Evolutionary conservation across 2,329 filamentous ascomycete species (phyloP).

Genomic region (Grosmannia penicillata): DNA sequence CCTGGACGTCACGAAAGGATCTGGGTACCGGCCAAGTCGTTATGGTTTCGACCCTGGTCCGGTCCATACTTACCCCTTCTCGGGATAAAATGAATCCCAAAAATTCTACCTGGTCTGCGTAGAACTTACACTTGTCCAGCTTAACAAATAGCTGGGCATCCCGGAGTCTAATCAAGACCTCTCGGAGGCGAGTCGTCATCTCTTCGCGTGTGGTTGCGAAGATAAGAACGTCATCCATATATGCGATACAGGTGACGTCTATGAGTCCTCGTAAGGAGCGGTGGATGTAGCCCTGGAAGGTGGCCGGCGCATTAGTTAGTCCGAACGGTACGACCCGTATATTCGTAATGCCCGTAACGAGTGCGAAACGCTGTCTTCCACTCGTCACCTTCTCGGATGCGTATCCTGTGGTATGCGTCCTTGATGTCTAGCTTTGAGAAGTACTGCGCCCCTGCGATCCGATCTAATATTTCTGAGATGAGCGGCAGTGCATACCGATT

Average conservation of each 20-base stretch:
- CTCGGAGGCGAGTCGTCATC: background rate
- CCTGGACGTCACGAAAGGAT: no score
- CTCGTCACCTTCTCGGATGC: background rate
- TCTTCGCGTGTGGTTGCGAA: background rate
- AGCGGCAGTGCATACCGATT: background rate
- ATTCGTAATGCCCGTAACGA: background rate
- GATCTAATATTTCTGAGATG: background rate
- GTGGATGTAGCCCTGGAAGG: background rate
- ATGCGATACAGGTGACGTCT: background rate
- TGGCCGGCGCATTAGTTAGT: background rate
- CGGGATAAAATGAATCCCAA: background rate
- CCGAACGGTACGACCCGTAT: background rate
- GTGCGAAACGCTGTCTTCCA: slow-evolving; percentile 12
- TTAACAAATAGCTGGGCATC: background rate
- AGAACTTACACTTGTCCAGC: background rate
- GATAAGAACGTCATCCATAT: background rate
- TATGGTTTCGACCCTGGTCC: no score
- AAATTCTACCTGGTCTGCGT: background rate
- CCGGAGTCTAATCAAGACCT: background rate
- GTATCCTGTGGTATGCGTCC: background rate
- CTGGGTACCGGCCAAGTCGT: no score
- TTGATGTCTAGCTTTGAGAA: background rate
- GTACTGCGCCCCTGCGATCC: background rate
- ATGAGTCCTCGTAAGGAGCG: background rate
- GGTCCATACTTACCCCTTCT: background rate